Conservation (phyloP, 305 asterid genomes). For the Fraxinus latifolia region DNA sequence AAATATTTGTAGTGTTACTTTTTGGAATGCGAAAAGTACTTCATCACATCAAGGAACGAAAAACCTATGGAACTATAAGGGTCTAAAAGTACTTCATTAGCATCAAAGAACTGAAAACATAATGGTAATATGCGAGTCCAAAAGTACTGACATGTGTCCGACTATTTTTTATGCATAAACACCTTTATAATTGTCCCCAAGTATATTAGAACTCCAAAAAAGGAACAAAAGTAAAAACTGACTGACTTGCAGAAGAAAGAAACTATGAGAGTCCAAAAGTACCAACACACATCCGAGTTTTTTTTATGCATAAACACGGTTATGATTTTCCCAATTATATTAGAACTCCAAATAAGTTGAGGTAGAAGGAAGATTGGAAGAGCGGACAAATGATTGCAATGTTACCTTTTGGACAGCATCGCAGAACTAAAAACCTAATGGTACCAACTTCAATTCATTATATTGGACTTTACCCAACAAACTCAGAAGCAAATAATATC, state of each 20-base stretch:
- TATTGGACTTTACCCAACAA: not conserved
- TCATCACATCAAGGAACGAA: not conserved
- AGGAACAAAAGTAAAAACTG: not conserved
- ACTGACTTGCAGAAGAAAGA: not conserved
- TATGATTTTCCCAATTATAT: not conserved
- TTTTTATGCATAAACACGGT: not conserved
- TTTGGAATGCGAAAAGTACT: not conserved
- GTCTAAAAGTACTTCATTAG: not conserved
- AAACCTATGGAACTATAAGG: not conserved
- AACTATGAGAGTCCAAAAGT: not conserved
- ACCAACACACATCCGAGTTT: not conserved
- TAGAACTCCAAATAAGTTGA: not conserved
- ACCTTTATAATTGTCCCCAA: not conserved
- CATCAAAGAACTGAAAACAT: not conserved
- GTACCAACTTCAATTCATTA: not conserved
- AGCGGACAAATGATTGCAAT: not conserved
- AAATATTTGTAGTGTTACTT: not conserved
- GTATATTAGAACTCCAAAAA: not conserved
- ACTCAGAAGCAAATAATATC: not conserved
- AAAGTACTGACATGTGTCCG: not conserved
- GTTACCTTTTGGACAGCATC: not conserved
- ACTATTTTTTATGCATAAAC: not conserved
- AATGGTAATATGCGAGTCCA: not conserved
- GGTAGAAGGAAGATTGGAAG: not conserved
- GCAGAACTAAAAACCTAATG: not conserved